Percentiles rank a stretch among this genome's conserved stretches.
phyloP scores from a whole-genome alignment of 177 flowering plant species.

The Vitis hybrid region DNA sequence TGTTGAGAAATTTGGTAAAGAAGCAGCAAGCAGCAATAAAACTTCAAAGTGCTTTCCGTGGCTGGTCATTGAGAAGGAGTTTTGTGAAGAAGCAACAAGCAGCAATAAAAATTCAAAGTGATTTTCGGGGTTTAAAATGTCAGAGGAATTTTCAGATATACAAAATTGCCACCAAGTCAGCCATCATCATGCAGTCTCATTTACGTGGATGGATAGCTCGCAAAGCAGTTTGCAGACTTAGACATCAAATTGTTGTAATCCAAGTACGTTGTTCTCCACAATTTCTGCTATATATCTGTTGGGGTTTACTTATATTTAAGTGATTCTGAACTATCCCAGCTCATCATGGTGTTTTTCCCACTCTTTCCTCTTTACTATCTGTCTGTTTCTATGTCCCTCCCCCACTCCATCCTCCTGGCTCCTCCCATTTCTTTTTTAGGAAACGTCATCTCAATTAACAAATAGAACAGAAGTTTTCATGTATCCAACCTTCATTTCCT shows the following conservation, averaged over 20 bases:
- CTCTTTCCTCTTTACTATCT: neutral
- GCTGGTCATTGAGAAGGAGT: no score
- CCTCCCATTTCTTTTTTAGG: neutral
- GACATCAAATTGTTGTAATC: constrained; percentile 18
- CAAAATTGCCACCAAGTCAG: constrained; percentile 30
- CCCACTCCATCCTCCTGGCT: neutral
- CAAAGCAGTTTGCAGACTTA: constrained; percentile 21
- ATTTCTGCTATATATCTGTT: neutral
- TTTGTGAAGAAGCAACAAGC: no score
- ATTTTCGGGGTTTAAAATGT: no score
- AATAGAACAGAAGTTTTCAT: no score
- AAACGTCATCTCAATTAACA: neutral
- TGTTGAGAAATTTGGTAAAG: constrained; percentile 22
- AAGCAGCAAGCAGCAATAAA: neutral
- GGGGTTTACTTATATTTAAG: neutral
- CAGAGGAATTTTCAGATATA: neutral
- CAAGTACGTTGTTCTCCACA: constrained; percentile 37
- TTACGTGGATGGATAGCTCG: constrained; percentile 48
- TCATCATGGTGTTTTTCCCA: neutral
- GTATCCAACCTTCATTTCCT: no score
- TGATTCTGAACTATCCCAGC: neutral
- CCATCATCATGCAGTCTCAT: constrained; percentile 52
- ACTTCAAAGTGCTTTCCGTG: no score
- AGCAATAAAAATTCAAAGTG: no score
- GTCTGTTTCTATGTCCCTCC: neutral